phyloP scores from a whole-genome alignment of 176 grass and related monocot genomes.

The Aegilops sharonensis region DNA sequence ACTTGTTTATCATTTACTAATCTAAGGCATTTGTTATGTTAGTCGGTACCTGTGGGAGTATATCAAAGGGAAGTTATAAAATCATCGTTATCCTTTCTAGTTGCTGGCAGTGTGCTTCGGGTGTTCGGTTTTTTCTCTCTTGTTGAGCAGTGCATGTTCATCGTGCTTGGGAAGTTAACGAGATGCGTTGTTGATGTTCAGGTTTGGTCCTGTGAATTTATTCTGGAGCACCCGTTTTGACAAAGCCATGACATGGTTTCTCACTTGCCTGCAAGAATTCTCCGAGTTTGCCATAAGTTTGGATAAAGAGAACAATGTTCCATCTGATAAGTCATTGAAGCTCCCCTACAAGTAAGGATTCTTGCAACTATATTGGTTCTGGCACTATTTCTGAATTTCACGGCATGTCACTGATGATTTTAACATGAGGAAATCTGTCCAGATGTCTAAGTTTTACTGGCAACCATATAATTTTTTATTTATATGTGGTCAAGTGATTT shows the following conservation, averaged over 20 bases:
- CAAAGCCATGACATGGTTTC: slow-evolving; percentile 97
- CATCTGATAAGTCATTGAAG: slow-evolving; percentile 86
- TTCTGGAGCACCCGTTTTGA: slow-evolving; percentile 98
- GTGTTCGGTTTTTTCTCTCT: background rate
- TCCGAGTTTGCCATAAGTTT: slow-evolving; percentile 70
- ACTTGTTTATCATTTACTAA: slow-evolving; percentile 1
- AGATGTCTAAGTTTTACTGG: background rate
- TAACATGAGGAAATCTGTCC: slow-evolving; percentile 1
- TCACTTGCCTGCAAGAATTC: slow-evolving; percentile 96
- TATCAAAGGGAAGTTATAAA: background rate
- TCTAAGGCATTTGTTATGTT: background rate
- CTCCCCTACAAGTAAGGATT: slow-evolving; percentile 82
- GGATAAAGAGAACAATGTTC: slow-evolving; percentile 93
- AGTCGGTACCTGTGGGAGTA: background rate
- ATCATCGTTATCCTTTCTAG: background rate
- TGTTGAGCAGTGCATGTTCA: background rate
- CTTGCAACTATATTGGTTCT: background rate
- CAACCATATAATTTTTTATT: background rate
- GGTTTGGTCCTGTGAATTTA: slow-evolving; percentile 98
- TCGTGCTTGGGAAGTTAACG: slow-evolving; percentile 4
- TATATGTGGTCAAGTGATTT: background rate
- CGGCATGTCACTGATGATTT: background rate
- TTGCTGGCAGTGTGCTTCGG: background rate
- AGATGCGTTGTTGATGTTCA: slow-evolving; percentile 30
- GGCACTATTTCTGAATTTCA: slow-evolving; percentile 3